phyloP scores from a whole-genome alignment of 768 basidiomycete genomes.

The Xerocomellus chrysenteron region DNA sequence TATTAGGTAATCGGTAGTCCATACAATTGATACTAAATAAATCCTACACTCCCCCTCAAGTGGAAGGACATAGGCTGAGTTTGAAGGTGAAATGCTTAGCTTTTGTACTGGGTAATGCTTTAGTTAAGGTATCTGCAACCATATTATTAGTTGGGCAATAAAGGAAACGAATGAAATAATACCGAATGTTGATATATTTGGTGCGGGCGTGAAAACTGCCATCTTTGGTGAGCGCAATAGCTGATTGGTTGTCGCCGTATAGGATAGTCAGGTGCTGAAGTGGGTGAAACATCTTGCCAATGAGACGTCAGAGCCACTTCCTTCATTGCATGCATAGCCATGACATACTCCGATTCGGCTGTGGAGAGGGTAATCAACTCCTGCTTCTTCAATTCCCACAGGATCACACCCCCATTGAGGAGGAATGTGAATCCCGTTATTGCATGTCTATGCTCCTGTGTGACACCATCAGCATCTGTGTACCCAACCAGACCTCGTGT shows the following conservation, averaged over 20 bases:
- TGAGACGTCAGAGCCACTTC: constrained; percentile 1
- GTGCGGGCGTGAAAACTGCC: neutral
- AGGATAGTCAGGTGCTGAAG: neutral
- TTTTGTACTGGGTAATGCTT: neutral
- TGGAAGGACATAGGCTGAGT: neutral
- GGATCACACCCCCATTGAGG: neutral
- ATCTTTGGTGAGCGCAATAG: neutral
- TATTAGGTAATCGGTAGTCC: too few relatives aligned
- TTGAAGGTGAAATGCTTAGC: neutral
- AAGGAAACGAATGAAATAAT: neutral
- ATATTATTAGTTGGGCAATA: neutral
- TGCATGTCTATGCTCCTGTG: constrained; percentile 1
- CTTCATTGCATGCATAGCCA: neutral
- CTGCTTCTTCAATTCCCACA: constrained; percentile 2
- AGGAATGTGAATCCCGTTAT: constrained; percentile 5
- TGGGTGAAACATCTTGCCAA: neutral
- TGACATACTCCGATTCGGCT: neutral
- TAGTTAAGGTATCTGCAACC: neutral
- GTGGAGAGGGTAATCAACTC: constrained; percentile 4
- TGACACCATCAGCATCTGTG: neutral
- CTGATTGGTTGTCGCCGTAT: neutral
- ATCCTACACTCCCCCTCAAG: neutral
- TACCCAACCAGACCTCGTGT: neutral
- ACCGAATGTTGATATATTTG: neutral
- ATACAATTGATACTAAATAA: too few relatives aligned